These are phyloP conservation scores for Fusarium chlamydosporum DNA, from an alignment of 2,329 filamentous ascomycete genomes.

Conservation along the genomic window DNA sequence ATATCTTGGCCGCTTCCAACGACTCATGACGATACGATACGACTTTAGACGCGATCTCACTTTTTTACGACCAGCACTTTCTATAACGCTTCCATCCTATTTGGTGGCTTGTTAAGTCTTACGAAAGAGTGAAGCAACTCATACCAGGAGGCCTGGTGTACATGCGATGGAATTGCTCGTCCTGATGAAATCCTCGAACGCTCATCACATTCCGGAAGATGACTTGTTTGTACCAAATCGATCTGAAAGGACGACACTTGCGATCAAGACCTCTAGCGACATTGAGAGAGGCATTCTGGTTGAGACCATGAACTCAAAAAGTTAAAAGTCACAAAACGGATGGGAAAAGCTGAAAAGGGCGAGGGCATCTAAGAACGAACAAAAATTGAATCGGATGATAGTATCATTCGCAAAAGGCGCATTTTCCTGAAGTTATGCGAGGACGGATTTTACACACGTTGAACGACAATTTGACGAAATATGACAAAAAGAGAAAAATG, in stretches of 20 bases:
- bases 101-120: constrained; percentile 16
- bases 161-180: not conserved
- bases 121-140: constrained; percentile 29
- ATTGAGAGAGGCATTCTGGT: not conserved
- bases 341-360: constrained; percentile 3
- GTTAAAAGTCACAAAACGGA: constrained; percentile 1
- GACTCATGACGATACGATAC: constrained; percentile 50
- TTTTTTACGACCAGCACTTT: constrained; percentile 39
- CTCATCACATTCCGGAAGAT: constrained; percentile 1
- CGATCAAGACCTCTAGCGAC: not conserved
- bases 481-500: constrained; percentile 42
- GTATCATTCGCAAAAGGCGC: constrained; percentile 21
- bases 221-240: not conserved
- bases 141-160: constrained; percentile 1
- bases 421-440: constrained; percentile 5
- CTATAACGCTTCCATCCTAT: constrained; percentile 5
- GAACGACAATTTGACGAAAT: constrained; percentile 37
- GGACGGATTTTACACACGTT: constrained; percentile 8
- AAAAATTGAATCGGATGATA: constrained; percentile 26
- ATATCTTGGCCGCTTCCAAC: constrained; percentile 32
- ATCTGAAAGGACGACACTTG: constrained; percentile 9
- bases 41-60: constrained; percentile 47
- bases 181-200: constrained; percentile 1
- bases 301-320: not conserved
- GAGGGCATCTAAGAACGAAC: constrained; percentile 14